Base-by-base conservation (phyloP, 169 alveolate species). In the Perkinsus chesapeaki region DNA sequence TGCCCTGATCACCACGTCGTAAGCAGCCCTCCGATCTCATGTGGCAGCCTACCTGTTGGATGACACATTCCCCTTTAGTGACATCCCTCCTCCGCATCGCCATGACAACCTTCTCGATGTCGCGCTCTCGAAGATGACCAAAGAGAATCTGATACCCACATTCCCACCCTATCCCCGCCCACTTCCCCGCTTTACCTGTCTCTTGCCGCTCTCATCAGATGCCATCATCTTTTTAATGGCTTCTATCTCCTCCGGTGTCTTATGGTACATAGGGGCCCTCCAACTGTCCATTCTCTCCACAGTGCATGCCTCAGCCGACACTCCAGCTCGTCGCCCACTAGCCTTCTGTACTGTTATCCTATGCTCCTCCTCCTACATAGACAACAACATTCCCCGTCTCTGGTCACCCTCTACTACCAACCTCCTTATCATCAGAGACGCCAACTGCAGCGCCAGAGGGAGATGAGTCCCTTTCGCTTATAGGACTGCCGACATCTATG, bases 11-110 rank as follows among this genome's bases (percentile, higher is more conserved):
- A 60, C 5, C 23, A 34, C 82, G 12, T n/a, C n/a, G n/a, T n/a
- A 60, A 20, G 31, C 37, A 60, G 27, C 72, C 27, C 72, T 9
- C 72, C 72, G 72, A 47, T 19, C 9, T 19, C 72, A 10, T 9
- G 9, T 47, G 9, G 27, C 82, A 27, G 27, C 82, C 82, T 20
- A 60, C 82, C 82, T 60, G 82, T 16, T 34, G 82, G 34, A 91
- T 91, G 34, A 91, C 34, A 39, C 73, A 19, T 72, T 91, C 92
- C 1, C 92, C 92, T 27, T 39, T 5, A 31, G 3, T 39, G 19
- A 91, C 92, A 5, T 91, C 73, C 47, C 20, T 39, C 48, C 48
- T 91, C 31, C 92, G 48, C 92, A 91, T 91, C 36, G 92, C 92
- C 7, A 39, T 37, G 5, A 39, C 60, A 19, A 39, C 72, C 39